These are phyloP conservation scores for Cladophialophora carrionii DNA, from an alignment of 2,329 filamentous ascomycete species.

Conservation along the genomic window DNA sequence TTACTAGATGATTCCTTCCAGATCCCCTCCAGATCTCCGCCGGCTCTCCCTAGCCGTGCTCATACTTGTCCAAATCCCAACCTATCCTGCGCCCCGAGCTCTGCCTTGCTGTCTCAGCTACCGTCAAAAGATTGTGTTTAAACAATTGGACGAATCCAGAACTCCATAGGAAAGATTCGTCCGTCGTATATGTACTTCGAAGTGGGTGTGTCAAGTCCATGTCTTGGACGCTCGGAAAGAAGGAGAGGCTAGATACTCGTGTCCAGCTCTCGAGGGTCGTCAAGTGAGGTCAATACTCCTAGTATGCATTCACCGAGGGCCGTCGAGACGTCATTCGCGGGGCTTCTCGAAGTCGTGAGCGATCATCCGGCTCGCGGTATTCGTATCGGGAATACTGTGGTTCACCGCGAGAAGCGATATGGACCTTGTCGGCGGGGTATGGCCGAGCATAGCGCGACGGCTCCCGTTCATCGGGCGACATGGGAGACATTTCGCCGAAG, in stretches of 20 bases:
- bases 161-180: slow-evolving; percentile 10
- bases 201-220: not conserved
- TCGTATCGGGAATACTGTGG: slow-evolving; percentile 28
- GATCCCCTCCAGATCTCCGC: too few relatives aligned
- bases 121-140: slow-evolving; percentile 17
- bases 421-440: slow-evolving; percentile 28
- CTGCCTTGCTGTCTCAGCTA: not conserved
- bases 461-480: slow-evolving; percentile 32
- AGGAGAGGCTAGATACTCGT: not conserved
- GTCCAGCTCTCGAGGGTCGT: not conserved
- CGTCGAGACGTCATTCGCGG: slow-evolving; percentile 26
- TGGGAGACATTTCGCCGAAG: slow-evolving; percentile 26
- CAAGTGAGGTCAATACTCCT: slow-evolving; percentile 2
- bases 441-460: slow-evolving; percentile 25
- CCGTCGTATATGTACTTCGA: slow-evolving; percentile 15
- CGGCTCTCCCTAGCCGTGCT: not conserved
- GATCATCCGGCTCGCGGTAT: slow-evolving; percentile 25
- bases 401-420: slow-evolving; percentile 28
- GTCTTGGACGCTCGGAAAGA: slow-evolving; percentile 11
- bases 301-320: slow-evolving; percentile 32
- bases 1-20: slow-evolving; percentile 8
- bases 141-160: slow-evolving; percentile 10
- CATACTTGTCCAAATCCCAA: not conserved
- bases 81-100: not conserved
- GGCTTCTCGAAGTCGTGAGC: slow-evolving; percentile 25